Evolutionary conservation across 371 early-diverging fungal genomes (phyloP), one percentile per base, ranked within the genome.

Genomic region (Apophysomyces elegans): DNA sequence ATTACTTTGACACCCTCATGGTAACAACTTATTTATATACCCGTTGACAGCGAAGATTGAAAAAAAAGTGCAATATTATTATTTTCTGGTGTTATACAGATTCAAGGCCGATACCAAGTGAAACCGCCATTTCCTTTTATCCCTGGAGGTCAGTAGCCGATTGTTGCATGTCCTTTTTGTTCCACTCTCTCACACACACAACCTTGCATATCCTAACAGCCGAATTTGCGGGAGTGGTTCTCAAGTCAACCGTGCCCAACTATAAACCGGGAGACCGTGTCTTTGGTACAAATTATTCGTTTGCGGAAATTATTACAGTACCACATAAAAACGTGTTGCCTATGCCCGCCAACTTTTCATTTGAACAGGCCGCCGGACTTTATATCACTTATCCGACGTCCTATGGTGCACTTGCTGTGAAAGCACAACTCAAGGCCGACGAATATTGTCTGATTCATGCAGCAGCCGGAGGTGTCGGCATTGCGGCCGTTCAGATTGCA

Each of bases 1-100:
- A 93, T 80, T 95, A 92, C 70, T 93, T 91, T 64, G 96, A 95
- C 65, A 91, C 91, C 45, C 84, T 95, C 21, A 86, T 91, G 88
- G 90, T 91, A 78, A 60, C 47, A 26, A 3, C 32, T 26, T 26
- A 26, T 26, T 26, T 26, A 26, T 26, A 26, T 26, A 26, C 32
- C 32, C 32, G 32, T 26, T 2, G 2, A 26, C 32, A 0, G 32
- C 3, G 32, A 26, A 26, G 3, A 26, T 2, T 26, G 2, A 26
- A 0, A 26, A 26, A 2, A 26, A 26, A 26, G 32, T 26, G 32
- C 2, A 26, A 2, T 26, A 26, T 26, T 26, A 26, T 26, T 26
- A 26, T 26, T 26, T 12, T 45, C 56, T 64, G 18, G n/a, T 18
- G 46, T 35, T 59, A 0, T 56, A 13, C 62, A 89, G 89, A 85